Conservation (phyloP, 2,329 filamentous ascomycete genomes). For the Apiospora kogelbergensis region DNA sequence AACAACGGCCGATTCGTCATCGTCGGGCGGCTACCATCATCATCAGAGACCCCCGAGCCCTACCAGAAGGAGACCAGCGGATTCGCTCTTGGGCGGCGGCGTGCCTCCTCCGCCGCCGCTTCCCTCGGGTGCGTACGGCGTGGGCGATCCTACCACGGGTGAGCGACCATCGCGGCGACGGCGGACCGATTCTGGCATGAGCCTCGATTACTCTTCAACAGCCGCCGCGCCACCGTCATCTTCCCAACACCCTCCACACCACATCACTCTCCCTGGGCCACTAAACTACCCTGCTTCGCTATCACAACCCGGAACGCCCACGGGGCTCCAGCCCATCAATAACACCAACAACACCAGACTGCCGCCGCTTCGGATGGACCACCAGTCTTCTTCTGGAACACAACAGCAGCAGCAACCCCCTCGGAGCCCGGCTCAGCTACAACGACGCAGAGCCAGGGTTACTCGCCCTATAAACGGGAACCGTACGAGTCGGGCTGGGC, state of each 20-base stretch:
- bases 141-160: slow-evolving; percentile 41
- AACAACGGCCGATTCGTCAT: slow-evolving; percentile 25
- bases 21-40: slow-evolving; percentile 23
- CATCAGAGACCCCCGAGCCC: slow-evolving; percentile 28
- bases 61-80: slow-evolving; percentile 34
- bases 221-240: slow-evolving; percentile 17
- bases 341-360: slow-evolving; percentile 36
- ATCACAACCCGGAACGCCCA: slow-evolving; percentile 32
- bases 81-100: slow-evolving; percentile 12
- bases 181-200: slow-evolving; percentile 43
- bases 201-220: slow-evolving; percentile 39
- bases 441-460: slow-evolving; percentile 23
- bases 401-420: slow-evolving; percentile 21
- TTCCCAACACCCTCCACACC: slow-evolving; percentile 15
- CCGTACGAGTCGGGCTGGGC: slow-evolving; percentile 41
- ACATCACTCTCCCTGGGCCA: slow-evolving; percentile 32
- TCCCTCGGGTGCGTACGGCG: slow-evolving; percentile 32
- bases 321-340: slow-evolving; percentile 20
- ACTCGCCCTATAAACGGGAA: slow-evolving; percentile 30
- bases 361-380: slow-evolving; percentile 51
- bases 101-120: slow-evolving; percentile 22
- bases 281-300: slow-evolving; percentile 33
- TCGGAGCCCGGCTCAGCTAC: slow-evolving; percentile 22
- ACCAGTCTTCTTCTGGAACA: slow-evolving; percentile 18
- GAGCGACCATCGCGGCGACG: slow-evolving; percentile 48